Percentiles rank a stretch among this genome's conserved stretches.
Evolutionary conservation across 225 moss, liverwort and hornwort genomes (phyloP).

Genomic region (Polytrichum formosum): DNA sequence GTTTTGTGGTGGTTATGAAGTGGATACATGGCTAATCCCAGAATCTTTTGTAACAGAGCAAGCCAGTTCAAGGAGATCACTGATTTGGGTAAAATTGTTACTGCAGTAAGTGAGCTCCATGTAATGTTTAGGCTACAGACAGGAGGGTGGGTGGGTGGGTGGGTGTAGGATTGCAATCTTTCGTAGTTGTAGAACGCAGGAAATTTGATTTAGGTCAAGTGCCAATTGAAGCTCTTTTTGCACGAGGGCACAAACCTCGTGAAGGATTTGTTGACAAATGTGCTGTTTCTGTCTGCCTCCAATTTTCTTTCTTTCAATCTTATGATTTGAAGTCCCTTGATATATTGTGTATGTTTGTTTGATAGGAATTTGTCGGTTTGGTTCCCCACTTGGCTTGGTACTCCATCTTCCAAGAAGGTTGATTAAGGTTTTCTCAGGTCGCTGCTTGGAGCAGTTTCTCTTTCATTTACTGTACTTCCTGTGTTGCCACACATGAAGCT

Average conservation of each 20-base stretch:
- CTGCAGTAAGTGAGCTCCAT: slow-evolving; percentile 2
- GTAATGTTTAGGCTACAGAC: background rate
- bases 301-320: slow-evolving; percentile 3
- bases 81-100: background rate
- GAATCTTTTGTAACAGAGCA: background rate
- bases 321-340: slow-evolving; percentile 6
- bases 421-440: slow-evolving; percentile 14
- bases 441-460: slow-evolving; percentile 9
- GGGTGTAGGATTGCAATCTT: background rate
- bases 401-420: slow-evolving; percentile 20
- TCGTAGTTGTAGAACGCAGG: background rate
- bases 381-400: slow-evolving; percentile 23
- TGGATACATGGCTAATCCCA: background rate
- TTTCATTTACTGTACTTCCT: background rate
- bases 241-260: background rate
- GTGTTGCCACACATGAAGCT: slow-evolving; percentile 12
- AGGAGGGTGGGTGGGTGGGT: background rate
- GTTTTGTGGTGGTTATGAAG: background rate
- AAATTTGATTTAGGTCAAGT: background rate
- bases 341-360: slow-evolving; percentile 3
- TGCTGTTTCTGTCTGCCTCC: background rate
- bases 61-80: background rate
- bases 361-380: slow-evolving; percentile 21
- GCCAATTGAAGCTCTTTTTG: too few relatives aligned
- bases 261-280: slow-evolving; percentile 1